A percentile compares a stretch with the other conserved stretches of the same genome.
These are phyloP conservation scores for Ceratobasidium sp. DNA, from an alignment of 1,284 basidiomycete genomes.

Conservation along the genomic window DNA sequence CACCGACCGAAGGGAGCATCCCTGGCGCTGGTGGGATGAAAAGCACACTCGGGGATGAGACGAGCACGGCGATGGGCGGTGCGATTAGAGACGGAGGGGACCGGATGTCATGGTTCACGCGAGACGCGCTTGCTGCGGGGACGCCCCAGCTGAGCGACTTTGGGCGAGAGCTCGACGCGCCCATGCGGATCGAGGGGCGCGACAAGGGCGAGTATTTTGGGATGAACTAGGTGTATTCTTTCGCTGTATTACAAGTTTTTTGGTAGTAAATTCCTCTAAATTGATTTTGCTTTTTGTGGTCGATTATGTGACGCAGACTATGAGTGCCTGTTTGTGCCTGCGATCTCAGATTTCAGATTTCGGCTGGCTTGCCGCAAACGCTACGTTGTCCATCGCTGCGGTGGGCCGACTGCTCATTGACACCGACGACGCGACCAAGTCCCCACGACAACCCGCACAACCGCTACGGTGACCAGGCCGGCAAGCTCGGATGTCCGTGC, in stretches of 20 bases:
- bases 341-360: slow-evolving; percentile 16
- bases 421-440: too few relatives aligned
- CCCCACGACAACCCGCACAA: background rate
- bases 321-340: slow-evolving; percentile 3
- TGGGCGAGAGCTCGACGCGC: slow-evolving; percentile 12
- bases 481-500: background rate
- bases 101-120: slow-evolving; percentile 26
- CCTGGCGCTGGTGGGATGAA: slow-evolving; percentile 5
- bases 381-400: background rate
- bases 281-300: slow-evolving; percentile 13
- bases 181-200: slow-evolving; percentile 12
- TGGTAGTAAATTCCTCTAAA: background rate
- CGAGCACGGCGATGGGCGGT: slow-evolving; percentile 26
- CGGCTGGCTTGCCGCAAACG: background rate
- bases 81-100: slow-evolving; percentile 7
- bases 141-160: slow-evolving; percentile 25
- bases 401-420: background rate
- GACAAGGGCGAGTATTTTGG: slow-evolving; percentile 15
- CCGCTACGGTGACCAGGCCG: background rate
- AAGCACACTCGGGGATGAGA: background rate
- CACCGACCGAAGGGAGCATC: slow-evolving; percentile 12
- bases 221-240: slow-evolving; percentile 18
- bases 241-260: background rate
- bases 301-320: slow-evolving; percentile 1
- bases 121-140: slow-evolving; percentile 19